Conservation (phyloP, 1,284 basidiomycete genomes). For the Trametes versicolor region DNA sequence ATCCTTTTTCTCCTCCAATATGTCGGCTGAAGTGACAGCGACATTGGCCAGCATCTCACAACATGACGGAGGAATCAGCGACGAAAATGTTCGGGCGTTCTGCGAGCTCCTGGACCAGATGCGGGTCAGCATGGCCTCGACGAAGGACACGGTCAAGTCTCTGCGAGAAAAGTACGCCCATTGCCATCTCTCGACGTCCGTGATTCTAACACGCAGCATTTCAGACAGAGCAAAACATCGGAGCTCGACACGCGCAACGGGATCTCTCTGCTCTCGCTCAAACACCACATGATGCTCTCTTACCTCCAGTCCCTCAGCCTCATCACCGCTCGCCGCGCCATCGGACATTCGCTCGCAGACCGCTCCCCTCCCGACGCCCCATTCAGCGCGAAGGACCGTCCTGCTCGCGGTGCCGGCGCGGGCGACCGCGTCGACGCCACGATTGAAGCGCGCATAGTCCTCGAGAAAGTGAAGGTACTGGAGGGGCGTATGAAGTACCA, state of each 20-base stretch:
- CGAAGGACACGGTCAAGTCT: conserved; percentile 63
- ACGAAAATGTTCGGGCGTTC: conserved; percentile 43
- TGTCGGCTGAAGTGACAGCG: conserved; percentile 10
- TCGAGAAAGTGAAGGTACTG: conserved; percentile 85
- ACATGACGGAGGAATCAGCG: conserved; percentile 16
- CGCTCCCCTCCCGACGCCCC: conserved; percentile 58
- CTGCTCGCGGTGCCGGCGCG: conserved; percentile 58
- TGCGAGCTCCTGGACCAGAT: conserved; percentile 67
- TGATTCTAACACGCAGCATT: not conserved
- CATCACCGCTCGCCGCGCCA: conserved; percentile 72
- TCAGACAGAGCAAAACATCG: conserved; percentile 47
- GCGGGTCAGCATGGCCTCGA: conserved; percentile 67
- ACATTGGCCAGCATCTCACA: not conserved
- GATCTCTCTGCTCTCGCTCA: conserved; percentile 90
- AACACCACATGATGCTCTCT: conserved; percentile 87
- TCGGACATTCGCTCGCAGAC: conserved; percentile 67
- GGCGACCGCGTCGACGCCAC: conserved; percentile 79
- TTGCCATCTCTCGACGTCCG: not conserved
- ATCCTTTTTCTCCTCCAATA: not conserved
- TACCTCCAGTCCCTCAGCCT: conserved; percentile 91
- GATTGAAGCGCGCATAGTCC: conserved; percentile 76
- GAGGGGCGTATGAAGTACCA: conserved; percentile 94
- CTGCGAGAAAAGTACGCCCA: conserved; percentile 63
- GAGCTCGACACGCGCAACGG: conserved; percentile 79
- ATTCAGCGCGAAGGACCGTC: conserved; percentile 65